Evolutionary conservation across 495 filamentous ascomycete species (phyloP).

Genomic region (Podospora sp.): DNA sequence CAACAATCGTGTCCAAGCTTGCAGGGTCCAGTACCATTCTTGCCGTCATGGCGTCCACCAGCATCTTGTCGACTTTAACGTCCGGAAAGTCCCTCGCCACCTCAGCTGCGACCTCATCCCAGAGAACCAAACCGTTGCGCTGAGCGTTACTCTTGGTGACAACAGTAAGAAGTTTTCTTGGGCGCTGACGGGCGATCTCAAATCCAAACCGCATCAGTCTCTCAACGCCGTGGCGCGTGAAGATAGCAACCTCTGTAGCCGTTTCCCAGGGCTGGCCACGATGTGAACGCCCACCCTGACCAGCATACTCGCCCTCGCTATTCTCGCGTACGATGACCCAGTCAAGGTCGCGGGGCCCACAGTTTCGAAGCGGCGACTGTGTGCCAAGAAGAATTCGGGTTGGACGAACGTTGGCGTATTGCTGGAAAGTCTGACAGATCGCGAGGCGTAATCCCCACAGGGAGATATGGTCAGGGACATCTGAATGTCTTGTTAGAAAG

Average conservation of each 20-base stretch:
- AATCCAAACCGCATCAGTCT: slow-evolving; percentile 60
- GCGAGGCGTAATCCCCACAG: slow-evolving; percentile 58
- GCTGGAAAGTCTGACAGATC: slow-evolving; percentile 58
- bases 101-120: slow-evolving; percentile 55
- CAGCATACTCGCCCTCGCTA: slow-evolving; percentile 61
- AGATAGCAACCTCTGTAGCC: slow-evolving; percentile 58
- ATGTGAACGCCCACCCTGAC: slow-evolving; percentile 59
- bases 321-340: slow-evolving; percentile 63
- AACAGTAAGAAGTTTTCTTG: slow-evolving; percentile 54
- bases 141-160: slow-evolving; percentile 63
- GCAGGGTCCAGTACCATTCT: slow-evolving; percentile 58
- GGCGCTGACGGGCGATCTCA: slow-evolving; percentile 51
- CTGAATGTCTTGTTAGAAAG: slow-evolving; percentile 27
- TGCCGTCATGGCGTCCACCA: slow-evolving; percentile 62
- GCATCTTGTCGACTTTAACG: slow-evolving; percentile 59
- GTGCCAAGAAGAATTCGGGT: slow-evolving; percentile 53
- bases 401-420: slow-evolving; percentile 60
- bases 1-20: slow-evolving; percentile 58
- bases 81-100: slow-evolving; percentile 56
- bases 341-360: slow-evolving; percentile 48
- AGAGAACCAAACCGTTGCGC: slow-evolving; percentile 60
- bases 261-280: slow-evolving; percentile 54
- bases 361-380: slow-evolving; percentile 52
- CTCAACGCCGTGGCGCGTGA: slow-evolving; percentile 56
- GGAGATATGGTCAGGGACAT: slow-evolving; percentile 60